Evolutionary conservation across 225 moss, liverwort and hornwort genomes (phyloP).

Genomic region (Sphagnum tenellum): DNA sequence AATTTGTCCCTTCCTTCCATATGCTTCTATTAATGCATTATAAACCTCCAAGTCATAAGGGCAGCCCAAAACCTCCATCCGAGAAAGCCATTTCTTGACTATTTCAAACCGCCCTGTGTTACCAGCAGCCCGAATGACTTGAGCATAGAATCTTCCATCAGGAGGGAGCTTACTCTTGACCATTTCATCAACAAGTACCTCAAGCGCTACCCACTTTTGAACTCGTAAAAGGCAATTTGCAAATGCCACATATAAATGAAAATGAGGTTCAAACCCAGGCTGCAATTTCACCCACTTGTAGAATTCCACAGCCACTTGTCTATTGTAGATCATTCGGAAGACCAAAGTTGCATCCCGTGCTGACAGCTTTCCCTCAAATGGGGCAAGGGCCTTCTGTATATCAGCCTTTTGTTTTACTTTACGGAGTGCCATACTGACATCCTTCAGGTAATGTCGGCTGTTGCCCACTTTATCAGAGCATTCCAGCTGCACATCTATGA

Average conservation of each 20-base stretch:
- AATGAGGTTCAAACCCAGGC: conserved; percentile 33
- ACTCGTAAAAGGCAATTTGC: conserved; percentile 49
- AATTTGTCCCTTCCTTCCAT: conserved; percentile 40
- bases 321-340: conserved; percentile 46
- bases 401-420: conserved; percentile 30
- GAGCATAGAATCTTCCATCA: conserved; percentile 41
- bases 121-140: conserved; percentile 34
- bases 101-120: conserved; percentile 26
- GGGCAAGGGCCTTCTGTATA: conserved; percentile 34
- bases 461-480: conserved; percentile 6
- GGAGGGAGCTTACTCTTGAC: conserved; percentile 22
- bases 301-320: conserved; percentile 30
- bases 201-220: conserved; percentile 56
- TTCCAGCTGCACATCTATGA: background rate
- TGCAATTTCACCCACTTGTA: conserved; percentile 54
- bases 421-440: conserved; percentile 29
- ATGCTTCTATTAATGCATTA: conserved; percentile 37
- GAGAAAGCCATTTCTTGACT: conserved; percentile 39
- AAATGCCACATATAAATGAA: conserved; percentile 40
- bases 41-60: conserved; percentile 21
- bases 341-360: conserved; percentile 37
- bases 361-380: conserved; percentile 44
- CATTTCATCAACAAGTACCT: conserved; percentile 53
- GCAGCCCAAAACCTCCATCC: conserved; percentile 32
- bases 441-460: conserved; percentile 22